Conservation (phyloP, 1,284 basidiomycete species). For the Cutaneotrichosporon dermatis region DNA sequence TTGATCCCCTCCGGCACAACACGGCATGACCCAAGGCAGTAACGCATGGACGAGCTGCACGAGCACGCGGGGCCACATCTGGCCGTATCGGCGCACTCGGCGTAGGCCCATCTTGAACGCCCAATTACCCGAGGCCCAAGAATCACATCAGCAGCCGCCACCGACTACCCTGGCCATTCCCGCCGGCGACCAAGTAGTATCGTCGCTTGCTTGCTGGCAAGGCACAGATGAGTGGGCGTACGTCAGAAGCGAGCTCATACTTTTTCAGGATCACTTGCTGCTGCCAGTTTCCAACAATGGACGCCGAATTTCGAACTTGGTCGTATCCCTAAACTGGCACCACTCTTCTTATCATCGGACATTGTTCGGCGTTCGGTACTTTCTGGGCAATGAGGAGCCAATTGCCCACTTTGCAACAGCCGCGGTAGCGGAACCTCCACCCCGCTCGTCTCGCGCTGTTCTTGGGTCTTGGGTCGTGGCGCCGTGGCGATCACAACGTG, state of each 20-base stretch:
- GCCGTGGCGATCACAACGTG: not conserved
- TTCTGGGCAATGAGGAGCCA: too few species aligned
- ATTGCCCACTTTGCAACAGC: too few species aligned
- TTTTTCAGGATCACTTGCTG: too few species aligned
- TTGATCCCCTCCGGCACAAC: too few species aligned
- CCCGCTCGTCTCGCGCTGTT: too few species aligned
- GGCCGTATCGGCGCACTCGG: conserved; percentile 2
- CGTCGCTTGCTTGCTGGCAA: not conserved
- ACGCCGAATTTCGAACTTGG: not conserved
- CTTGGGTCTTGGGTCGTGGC: too few species aligned
- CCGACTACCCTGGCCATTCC: not conserved
- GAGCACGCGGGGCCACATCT: not conserved
- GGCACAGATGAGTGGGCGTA: not conserved
- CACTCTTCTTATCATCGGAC: not conserved
- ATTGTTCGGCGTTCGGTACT: not conserved
- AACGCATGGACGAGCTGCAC: too few species aligned
- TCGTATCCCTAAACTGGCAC: too few species aligned
- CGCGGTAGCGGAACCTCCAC: too few species aligned
- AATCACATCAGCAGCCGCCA: not conserved
- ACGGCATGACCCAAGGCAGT: too few species aligned
- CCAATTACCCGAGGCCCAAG: not conserved
- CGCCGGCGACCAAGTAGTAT: not conserved
- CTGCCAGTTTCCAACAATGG: not conserved
- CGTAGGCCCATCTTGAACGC: not conserved
- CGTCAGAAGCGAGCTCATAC: too few species aligned